Conservation (phyloP, 2,329 filamentous ascomycete genomes). For the Penicillium rolfsii region DNA sequence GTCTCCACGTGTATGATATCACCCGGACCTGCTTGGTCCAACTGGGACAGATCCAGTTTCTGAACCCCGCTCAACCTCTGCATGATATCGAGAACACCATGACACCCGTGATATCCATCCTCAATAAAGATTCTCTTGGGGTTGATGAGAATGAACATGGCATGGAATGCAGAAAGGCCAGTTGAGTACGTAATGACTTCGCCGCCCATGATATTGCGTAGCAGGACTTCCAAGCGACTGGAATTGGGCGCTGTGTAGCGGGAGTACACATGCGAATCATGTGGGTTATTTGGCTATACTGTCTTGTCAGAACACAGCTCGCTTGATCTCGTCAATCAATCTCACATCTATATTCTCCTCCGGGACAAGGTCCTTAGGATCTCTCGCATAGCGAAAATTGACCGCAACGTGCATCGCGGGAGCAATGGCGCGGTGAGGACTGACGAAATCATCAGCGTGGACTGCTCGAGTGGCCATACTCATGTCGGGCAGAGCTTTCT, state of each 20-base stretch:
- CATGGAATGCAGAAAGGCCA: conserved; percentile 85
- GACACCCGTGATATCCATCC: conserved; percentile 88
- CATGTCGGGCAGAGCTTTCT: conserved; percentile 18
- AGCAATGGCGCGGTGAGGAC: conserved; percentile 21
- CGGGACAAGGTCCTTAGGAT: conserved; percentile 16
- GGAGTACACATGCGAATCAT: conserved; percentile 20
- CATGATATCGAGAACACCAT: conserved; percentile 75
- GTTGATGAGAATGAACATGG: conserved; percentile 76
- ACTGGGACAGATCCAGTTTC: conserved; percentile 71
- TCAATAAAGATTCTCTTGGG: conserved; percentile 80
- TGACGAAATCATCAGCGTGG: conserved; percentile 24
- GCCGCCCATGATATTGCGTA: conserved; percentile 15
- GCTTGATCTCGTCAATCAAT: not conserved
- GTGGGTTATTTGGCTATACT: conserved; percentile 14
- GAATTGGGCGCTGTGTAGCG: conserved; percentile 21
- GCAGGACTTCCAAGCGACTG: conserved; percentile 17
- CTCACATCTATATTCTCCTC: conserved; percentile 22
- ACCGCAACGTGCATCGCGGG: conserved; percentile 22
- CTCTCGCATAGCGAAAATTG: conserved; percentile 21
- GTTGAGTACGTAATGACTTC: conserved; percentile 68
- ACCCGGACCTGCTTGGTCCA: conserved; percentile 68
- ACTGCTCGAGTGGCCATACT: conserved; percentile 16
- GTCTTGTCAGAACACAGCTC: not conserved
- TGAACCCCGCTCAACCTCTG: conserved; percentile 74
- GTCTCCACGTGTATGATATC: conserved; percentile 91